These are phyloP conservation scores for Phialemonium atrogriseum DNA, from an alignment of 2,329 filamentous ascomycete genomes.

Conservation along the genomic window DNA sequence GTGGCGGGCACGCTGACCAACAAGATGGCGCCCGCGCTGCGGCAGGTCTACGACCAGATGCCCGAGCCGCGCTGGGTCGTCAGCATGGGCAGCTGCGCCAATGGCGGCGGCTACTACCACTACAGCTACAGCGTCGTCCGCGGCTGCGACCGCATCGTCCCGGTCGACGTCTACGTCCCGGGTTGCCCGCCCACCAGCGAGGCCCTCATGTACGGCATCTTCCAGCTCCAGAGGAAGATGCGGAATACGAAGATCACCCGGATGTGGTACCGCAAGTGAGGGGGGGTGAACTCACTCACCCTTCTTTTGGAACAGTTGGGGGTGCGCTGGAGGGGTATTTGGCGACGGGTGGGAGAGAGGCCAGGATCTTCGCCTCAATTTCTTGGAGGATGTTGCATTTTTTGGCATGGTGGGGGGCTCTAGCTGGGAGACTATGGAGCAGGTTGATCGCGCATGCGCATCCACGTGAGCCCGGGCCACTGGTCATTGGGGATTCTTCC, in stretches of 20 bases:
- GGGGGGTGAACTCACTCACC: too few relatives aligned
- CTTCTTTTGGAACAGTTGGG: too few relatives aligned
- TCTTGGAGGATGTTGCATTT: too few relatives aligned
- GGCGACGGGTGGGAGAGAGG: too few relatives aligned
- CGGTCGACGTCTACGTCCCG: conserved; percentile 61
- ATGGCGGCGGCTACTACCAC: conserved; percentile 67
- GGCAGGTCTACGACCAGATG: conserved; percentile 95
- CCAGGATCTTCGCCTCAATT: too few relatives aligned
- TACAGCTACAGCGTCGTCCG: conserved; percentile 61
- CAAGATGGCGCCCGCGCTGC: conserved; percentile 88
- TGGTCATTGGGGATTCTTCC: too few relatives aligned
- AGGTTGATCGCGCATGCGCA: too few relatives aligned
- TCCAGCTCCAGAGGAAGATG: conserved; percentile 65
- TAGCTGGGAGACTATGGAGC: too few relatives aligned
- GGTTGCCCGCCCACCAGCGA: conserved; percentile 48
- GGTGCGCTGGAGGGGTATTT: too few relatives aligned
- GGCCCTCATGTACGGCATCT: conserved; percentile 47
- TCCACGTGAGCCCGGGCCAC: too few relatives aligned
- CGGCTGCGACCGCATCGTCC: conserved; percentile 57
- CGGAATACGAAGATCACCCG: conserved; percentile 36
- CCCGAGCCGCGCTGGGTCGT: conserved; percentile 83
- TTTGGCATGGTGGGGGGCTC: too few relatives aligned
- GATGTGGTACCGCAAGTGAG: conserved; percentile 44
- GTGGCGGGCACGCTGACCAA: conserved; percentile 89
- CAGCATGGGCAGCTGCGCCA: conserved; percentile 64